Evolutionary conservation across 768 basidiomycete genomes (phyloP).

Genomic region (Pleurotus sapidus): DNA sequence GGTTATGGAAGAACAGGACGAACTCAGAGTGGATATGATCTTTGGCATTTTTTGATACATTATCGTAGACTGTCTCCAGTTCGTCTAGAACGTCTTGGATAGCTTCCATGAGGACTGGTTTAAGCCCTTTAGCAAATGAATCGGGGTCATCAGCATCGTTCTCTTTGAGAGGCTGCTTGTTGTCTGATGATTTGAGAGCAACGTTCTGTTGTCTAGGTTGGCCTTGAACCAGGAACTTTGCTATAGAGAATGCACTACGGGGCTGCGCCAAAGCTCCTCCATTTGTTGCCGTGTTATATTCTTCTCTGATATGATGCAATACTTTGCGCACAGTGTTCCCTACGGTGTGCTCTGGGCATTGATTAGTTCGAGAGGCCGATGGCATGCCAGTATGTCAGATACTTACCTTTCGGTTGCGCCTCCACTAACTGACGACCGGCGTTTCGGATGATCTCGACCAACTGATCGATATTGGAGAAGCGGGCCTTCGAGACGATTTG

Average conservation of each 20-base stretch:
- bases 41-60: conserved; percentile 88
- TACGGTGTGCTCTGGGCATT: conserved; percentile 78
- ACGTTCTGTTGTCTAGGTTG: conserved; percentile 58
- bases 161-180: conserved; percentile 58
- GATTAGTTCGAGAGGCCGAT: conserved; percentile 8
- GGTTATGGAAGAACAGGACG: conserved; percentile 23
- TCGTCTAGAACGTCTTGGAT: conserved; percentile 97
- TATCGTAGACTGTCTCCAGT: conserved; percentile 93
- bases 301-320: conserved; percentile 91
- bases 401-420: conserved; percentile 99
- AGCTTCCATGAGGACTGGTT: conserved; percentile 94
- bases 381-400: conserved; percentile 7
- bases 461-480: conserved; percentile 84
- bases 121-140: conserved; percentile 73
- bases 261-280: conserved; percentile 36
- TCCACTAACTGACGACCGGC: conserved; percentile 82
- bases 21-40: conserved; percentile 99
- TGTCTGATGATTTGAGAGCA: conserved; percentile 43
- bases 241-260: conserved; percentile 60
- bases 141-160: conserved; percentile 76
- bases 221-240: conserved; percentile 80
- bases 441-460: conserved; percentile 72
- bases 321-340: conserved; percentile 94
- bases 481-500: conserved; percentile 87
- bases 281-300: conserved; percentile 79